phyloP scores from a whole-genome alignment of 768 basidiomycete genomes.

The Russula olivacea region DNA sequence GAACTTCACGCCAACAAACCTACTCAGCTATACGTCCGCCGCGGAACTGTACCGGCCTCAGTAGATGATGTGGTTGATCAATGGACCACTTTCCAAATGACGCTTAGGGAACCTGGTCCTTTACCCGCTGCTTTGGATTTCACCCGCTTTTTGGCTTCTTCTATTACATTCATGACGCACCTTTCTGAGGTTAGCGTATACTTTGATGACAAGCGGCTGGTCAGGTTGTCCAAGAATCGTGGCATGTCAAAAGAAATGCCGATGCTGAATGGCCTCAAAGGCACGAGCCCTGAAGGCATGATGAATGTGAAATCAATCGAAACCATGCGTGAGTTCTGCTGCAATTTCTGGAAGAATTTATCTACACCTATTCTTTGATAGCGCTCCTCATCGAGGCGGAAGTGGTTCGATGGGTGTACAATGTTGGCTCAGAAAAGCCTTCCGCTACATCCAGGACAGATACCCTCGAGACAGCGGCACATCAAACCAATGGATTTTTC shows the following conservation, averaged over 20 bases:
- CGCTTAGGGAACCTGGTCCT: conserved; percentile 69
- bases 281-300: conserved; percentile 48
- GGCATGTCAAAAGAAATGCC: conserved; percentile 46
- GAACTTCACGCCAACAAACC: not conserved
- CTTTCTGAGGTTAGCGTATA: conserved; percentile 73
- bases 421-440: conserved; percentile 56
- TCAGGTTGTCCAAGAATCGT: conserved; percentile 56
- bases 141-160: conserved; percentile 81
- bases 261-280: conserved; percentile 52
- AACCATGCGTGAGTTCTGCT: conserved; percentile 47
- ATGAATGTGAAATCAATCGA: conserved; percentile 69
- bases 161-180: conserved; percentile 87
- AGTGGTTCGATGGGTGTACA: conserved; percentile 75
- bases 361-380: conserved; percentile 26
- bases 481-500: conserved; percentile 35
- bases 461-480: not conserved
- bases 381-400: conserved; percentile 76
- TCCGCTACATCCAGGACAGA: conserved; percentile 27
- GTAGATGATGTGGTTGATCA: conserved; percentile 33
- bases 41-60: conserved; percentile 53
- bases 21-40: conserved; percentile 69
- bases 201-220: conserved; percentile 72
- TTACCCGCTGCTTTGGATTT: conserved; percentile 84
- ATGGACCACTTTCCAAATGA: conserved; percentile 92
- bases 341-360: conserved; percentile 12